Evolutionary conservation across 2,329 filamentous ascomycete genomes (phyloP).

Genomic region (Trichocomaceae sp.): DNA sequence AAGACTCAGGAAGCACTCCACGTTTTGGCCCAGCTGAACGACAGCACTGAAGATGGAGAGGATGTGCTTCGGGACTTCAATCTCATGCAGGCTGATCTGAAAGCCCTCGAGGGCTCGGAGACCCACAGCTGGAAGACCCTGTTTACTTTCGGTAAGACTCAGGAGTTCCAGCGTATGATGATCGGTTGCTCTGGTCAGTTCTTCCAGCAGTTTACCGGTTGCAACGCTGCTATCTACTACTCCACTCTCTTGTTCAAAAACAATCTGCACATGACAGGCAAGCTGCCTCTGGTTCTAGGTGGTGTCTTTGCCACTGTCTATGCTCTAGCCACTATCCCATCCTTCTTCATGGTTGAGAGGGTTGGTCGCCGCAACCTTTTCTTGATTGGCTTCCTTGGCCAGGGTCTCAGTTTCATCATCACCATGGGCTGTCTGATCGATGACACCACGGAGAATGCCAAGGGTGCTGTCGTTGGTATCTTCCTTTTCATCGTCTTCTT

Average conservation of each 20-base stretch:
- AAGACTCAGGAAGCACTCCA: conserved; percentile 43
- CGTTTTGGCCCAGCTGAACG: conserved; percentile 48
- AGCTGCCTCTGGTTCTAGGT: conserved; percentile 47
- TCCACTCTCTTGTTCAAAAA: conserved; percentile 43
- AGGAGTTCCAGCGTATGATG: conserved; percentile 36
- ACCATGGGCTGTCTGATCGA: conserved; percentile 21
- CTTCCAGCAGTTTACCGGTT: conserved; percentile 46
- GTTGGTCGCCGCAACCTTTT: conserved; percentile 30
- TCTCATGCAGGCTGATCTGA: conserved; percentile 10
- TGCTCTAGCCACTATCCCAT: conserved; percentile 37
- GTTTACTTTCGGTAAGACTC: conserved; percentile 26
- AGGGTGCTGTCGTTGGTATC: conserved; percentile 34
- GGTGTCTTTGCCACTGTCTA: conserved; percentile 48
- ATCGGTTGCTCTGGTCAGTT: conserved; percentile 36
- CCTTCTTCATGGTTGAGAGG: conserved; percentile 44
- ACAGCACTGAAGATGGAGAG: conserved; percentile 38
- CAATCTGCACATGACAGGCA: conserved; percentile 34
- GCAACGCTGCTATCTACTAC: conserved; percentile 48
- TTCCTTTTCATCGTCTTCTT: conserved; percentile 62
- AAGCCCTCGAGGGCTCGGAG: conserved; percentile 63
- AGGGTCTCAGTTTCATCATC: conserved; percentile 22
- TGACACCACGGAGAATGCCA: conserved; percentile 12
- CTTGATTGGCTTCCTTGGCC: conserved; percentile 20
- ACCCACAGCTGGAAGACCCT: conserved; percentile 49
- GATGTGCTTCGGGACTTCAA: conserved; percentile 6